phyloP scores from a whole-genome alignment of 176 grass and related monocot genomes.

The Avena eriantha region DNA sequence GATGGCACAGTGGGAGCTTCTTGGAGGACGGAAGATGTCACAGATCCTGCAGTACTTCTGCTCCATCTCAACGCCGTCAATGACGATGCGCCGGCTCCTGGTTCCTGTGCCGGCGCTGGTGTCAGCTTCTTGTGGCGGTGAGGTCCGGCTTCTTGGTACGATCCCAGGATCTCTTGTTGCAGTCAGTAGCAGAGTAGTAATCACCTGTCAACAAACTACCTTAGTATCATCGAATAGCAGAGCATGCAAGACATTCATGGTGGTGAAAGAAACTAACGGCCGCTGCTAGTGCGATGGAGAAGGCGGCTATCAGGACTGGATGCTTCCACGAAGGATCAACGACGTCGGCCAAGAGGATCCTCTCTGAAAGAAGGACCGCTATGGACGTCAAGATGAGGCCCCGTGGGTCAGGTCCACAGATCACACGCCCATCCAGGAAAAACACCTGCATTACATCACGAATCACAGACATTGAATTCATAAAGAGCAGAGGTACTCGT shows the following conservation, averaged over 20 bases:
- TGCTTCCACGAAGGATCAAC: slow-evolving; percentile 8
- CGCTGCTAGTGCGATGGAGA: slow-evolving; percentile 49
- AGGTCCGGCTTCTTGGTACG: slow-evolving; percentile 44
- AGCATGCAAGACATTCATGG: background rate
- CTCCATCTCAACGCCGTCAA: slow-evolving; percentile 46
- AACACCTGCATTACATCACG: slow-evolving; percentile 58
- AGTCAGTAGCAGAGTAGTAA: slow-evolving; percentile 49
- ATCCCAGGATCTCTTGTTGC: slow-evolving; percentile 69
- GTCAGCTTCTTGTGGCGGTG: slow-evolving; percentile 13
- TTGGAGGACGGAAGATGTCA: slow-evolving; percentile 51
- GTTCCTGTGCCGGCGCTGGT: background rate
- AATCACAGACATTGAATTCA: background rate
- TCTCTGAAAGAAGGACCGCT: slow-evolving; percentile 50
- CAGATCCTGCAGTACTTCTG: slow-evolving; percentile 64
- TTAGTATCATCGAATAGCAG: background rate
- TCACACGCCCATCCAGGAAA: slow-evolving; percentile 66
- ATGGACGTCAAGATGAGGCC: slow-evolving; percentile 62
- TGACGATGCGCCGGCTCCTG: slow-evolving; percentile 23
- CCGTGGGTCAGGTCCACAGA: slow-evolving; percentile 67
- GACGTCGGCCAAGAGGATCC: slow-evolving; percentile 48
- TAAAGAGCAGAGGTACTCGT: background rate
- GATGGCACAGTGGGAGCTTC: slow-evolving; percentile 64
- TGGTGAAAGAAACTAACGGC: slow-evolving; percentile 39
- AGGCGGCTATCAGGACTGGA: background rate
- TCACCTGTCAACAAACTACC: slow-evolving; percentile 34